These are phyloP conservation scores for Alternaria tenuissima DNA, from an alignment of 2,329 filamentous ascomycete species.

Conservation along the genomic window DNA sequence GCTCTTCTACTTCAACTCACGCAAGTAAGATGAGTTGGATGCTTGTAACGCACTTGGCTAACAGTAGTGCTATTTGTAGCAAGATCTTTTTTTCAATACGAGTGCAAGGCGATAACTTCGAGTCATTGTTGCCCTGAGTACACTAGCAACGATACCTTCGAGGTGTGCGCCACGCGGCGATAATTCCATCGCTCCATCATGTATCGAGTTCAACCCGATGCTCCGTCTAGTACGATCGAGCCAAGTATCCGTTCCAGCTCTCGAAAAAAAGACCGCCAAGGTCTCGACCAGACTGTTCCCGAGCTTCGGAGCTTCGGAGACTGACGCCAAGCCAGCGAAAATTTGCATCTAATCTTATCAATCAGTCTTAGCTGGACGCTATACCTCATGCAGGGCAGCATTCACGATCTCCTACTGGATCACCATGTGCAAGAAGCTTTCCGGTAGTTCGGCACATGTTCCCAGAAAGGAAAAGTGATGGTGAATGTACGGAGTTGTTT, in stretches of 20 bases:
- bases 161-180: not conserved
- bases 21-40: not conserved
- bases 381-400: not conserved
- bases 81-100: not conserved
- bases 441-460: not conserved
- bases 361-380: not conserved
- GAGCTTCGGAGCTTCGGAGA: not conserved
- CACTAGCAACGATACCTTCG: too few species aligned
- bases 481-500: not conserved
- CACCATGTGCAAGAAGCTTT: not conserved
- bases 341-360: conserved; percentile 13
- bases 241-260: not conserved
- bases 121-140: not conserved
- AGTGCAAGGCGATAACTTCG: not conserved
- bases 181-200: accelerated
- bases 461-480: not conserved
- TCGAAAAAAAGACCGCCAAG: not conserved
- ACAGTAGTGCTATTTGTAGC: not conserved
- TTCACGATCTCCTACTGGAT: not conserved
- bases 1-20: not conserved
- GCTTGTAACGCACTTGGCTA: not conserved
- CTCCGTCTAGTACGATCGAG: not conserved
- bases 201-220: not conserved
- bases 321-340: not conserved
- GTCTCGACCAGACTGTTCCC: not conserved